Evolutionary conservation across 257 asterid species (phyloP), one percentile per base, ranked within the genome.

Genomic region (Ilex aquifolium): DNA sequence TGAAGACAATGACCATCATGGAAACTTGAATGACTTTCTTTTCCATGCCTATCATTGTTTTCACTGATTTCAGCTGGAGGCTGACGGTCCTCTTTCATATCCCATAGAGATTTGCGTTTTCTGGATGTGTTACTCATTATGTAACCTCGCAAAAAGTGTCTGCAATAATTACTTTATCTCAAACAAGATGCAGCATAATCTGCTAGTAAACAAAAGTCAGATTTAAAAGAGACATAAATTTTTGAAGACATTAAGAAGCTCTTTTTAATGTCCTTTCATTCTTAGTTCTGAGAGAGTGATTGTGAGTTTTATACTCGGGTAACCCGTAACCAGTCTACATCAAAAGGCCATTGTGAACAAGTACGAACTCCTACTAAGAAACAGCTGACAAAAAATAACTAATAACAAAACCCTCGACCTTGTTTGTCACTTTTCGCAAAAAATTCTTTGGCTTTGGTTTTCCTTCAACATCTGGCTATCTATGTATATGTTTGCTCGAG

Each of bases 71-170:
- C 74, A 13, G 83, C 44, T 51, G 62, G 66, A 42, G 60, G 65
- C 61, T 60, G 75, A 32, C 66, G 58, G 58, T 80, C 90, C 5
- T 67, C 85, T 64, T 68, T 85, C 63, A 50, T 61, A 63, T 84
- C 91, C 91, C 95, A 83, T 67, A 73, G 60, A 32, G 94, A 76
- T 68, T 70, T 83, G 63, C 85, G 95, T 72, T 81, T 78, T 78
- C 88, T 82, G 65, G 56, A 42, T 50, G 79, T 77, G 64, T 83
- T 91, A 64, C 83, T 85, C 95, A 89, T 89, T 48, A 68, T 62
- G 67, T 53, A 74, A 68, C 62, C 66, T 67, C 64, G 68, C 66
- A 75, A 73, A 31, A 50, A 66, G 70, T 42, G 51, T 46, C 79
- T 56, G 65, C 65, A 48, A 44, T 32, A 62, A 50, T 53, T 59